These are phyloP conservation scores for Trichoderma reesei DNA, from an alignment of 495 filamentous ascomycete genomes.

Conservation along the genomic window DNA sequence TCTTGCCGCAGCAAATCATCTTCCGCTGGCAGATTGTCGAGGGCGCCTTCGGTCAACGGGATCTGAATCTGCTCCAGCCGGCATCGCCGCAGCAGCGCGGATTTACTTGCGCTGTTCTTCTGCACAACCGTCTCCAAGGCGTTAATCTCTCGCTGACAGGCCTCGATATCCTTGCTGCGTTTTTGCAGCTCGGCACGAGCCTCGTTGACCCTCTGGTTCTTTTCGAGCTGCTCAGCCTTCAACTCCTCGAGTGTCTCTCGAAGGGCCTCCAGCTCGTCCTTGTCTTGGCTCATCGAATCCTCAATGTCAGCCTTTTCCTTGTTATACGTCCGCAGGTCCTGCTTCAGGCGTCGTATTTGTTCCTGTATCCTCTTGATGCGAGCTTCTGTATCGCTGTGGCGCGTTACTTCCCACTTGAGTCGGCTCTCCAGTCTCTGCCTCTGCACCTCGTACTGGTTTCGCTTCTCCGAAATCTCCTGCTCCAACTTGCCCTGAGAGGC, in stretches of 20 bases:
- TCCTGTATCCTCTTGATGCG: constrained; percentile 59
- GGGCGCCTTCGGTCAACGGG: constrained; percentile 68
- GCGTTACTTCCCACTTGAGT: constrained; percentile 65
- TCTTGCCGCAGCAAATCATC: constrained; percentile 60
- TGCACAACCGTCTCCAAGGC: constrained; percentile 74
- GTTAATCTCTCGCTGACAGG: constrained; percentile 64
- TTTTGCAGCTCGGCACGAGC: constrained; percentile 79
- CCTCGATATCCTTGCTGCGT: constrained; percentile 71
- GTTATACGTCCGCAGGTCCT: constrained; percentile 58
- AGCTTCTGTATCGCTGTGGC: constrained; percentile 55
- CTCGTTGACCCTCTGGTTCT: constrained; percentile 65
- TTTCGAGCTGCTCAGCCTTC: constrained; percentile 54
- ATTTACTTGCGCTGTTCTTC: constrained; percentile 69
- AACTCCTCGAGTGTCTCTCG: constrained; percentile 59
- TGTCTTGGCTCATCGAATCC: constrained; percentile 57
- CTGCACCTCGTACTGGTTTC: constrained; percentile 75
- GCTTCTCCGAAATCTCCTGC: constrained; percentile 78
- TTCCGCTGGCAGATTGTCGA: constrained; percentile 81
- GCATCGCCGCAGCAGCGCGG: constrained; percentile 75
- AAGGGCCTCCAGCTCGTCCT: constrained; percentile 67
- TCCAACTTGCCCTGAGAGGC: constrained; percentile 84
- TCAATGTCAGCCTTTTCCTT: constrained; percentile 65
- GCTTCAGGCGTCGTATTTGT: constrained; percentile 52
- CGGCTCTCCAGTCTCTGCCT: constrained; percentile 71
- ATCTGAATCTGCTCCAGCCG: constrained; percentile 88